A percentile compares a stretch with the other conserved stretches of the same genome.
Evolutionary conservation across 129 eudicot species (phyloP).

Genomic region (Centella asiatica): DNA sequence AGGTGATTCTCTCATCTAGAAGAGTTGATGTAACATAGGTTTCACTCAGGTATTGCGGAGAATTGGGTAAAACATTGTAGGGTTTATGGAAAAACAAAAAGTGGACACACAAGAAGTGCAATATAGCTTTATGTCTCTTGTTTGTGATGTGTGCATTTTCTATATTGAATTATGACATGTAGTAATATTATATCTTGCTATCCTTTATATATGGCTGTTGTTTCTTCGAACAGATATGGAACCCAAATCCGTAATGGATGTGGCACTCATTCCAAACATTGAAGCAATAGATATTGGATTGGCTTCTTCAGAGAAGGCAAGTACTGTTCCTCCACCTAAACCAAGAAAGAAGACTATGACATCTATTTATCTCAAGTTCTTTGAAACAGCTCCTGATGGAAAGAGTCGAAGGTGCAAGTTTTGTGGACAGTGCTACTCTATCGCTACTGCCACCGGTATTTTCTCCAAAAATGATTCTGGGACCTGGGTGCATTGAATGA

Average conservation of each 20-base stretch:
- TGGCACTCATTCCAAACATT: conserved; percentile 47
- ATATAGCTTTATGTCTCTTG: no score
- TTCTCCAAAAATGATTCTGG: background rate
- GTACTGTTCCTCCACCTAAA: conserved; percentile 30
- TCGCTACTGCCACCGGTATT: conserved; percentile 95
- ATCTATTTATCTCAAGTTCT: conserved; percentile 76
- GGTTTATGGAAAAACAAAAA: no score
- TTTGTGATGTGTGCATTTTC: no score
- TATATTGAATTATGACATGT: background rate
- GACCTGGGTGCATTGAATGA: no score
- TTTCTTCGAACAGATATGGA: conserved; percentile 54
- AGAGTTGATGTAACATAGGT: no score
- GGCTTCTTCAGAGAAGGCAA: conserved; percentile 59
- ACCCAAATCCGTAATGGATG: conserved; percentile 67
- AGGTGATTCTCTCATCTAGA: no score
- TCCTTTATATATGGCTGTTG: background rate
- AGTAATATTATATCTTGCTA: background rate
- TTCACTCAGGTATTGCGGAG: no score
- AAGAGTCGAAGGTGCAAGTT: conserved; percentile 88
- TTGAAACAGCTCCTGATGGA: conserved; percentile 84
- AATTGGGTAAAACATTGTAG: no score
- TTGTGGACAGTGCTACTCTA: conserved; percentile 95
- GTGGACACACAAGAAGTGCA: no score
- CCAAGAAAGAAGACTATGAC: conserved; percentile 95
- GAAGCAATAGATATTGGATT: conserved; percentile 51